Percentiles rank a stretch among this genome's conserved stretches.
phyloP scores from a whole-genome alignment of 23 red algal genomes.

The Gracilaria gracilis region DNA sequence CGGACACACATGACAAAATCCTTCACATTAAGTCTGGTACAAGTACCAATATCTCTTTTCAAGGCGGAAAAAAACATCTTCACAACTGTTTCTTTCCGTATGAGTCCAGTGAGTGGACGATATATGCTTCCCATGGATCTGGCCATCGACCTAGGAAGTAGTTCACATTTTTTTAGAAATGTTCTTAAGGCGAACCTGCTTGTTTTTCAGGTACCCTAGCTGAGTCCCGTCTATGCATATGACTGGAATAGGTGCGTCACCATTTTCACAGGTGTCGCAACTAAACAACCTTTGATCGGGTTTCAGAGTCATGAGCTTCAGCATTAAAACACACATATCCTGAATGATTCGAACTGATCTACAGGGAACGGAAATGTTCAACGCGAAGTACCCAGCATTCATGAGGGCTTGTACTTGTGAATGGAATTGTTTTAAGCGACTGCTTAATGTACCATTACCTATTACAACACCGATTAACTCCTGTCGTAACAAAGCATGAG shows the following conservation, averaged over 20 bases:
- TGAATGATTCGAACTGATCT: not conserved
- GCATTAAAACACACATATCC: not conserved
- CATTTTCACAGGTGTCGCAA: not conserved
- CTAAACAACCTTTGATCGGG: not conserved
- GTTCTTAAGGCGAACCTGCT: not conserved
- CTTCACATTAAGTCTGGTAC: not conserved
- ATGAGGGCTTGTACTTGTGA: not conserved
- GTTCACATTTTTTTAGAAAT: not conserved
- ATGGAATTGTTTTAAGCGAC: not conserved
- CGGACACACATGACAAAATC: not conserved
- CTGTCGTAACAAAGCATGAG: not conserved
- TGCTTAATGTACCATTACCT: not conserved
- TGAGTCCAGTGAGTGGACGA: not conserved
- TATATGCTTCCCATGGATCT: not conserved
- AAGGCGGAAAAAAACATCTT: not conserved
- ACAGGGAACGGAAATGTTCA: not conserved
- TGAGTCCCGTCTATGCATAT: conserved; percentile 1
- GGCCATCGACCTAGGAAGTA: not conserved
- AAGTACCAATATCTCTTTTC: not conserved
- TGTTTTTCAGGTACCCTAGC: not conserved
- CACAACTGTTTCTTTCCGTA: not conserved
- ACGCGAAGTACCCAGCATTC: not conserved
- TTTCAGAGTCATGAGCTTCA: not conserved
- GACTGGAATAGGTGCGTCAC: not conserved
- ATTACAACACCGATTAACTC: not conserved